These are phyloP conservation scores for Huntiella decipiens DNA, from an alignment of 2,329 filamentous ascomycete genomes.

Conservation along the genomic window DNA sequence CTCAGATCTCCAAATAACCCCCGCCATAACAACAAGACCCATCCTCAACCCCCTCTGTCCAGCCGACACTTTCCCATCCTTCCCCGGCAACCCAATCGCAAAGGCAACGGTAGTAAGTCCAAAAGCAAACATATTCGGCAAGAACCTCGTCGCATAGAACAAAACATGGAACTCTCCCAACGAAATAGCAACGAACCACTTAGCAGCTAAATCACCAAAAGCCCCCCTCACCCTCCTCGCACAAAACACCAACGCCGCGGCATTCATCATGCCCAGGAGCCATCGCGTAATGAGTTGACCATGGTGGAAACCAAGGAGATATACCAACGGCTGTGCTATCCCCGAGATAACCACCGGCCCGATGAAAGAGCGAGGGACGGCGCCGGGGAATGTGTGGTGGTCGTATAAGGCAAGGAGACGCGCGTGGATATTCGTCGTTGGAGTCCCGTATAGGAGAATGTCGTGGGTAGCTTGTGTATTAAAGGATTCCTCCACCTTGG, in stretches of 20 bases:
- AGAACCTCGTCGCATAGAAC: slow-evolving; percentile 77
- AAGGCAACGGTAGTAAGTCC: slow-evolving; percentile 52
- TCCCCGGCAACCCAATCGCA: slow-evolving; percentile 24
- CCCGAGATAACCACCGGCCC: slow-evolving; percentile 62
- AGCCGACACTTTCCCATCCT: slow-evolving; percentile 14
- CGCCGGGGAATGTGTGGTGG: slow-evolving; percentile 76
- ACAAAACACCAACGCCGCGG: slow-evolving; percentile 46
- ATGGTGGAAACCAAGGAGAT: slow-evolving; percentile 37
- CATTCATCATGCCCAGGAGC: slow-evolving; percentile 63
- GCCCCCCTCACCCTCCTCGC: slow-evolving; percentile 41
- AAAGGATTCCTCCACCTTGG: slow-evolving; percentile 97
- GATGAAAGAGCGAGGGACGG: slow-evolving; percentile 78
- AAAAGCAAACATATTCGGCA: slow-evolving; percentile 96
- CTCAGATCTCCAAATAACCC: slow-evolving; percentile 76
- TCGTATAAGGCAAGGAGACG: slow-evolving; percentile 51
- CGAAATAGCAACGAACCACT: slow-evolving; percentile 67
- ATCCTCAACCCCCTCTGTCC: slow-evolving; percentile 44
- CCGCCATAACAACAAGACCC: slow-evolving; percentile 58
- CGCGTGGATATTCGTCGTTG: slow-evolving; percentile 29
- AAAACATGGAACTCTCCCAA: slow-evolving; percentile 78
- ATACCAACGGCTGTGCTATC: slow-evolving; percentile 46
- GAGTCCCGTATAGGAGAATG: slow-evolving; percentile 63
- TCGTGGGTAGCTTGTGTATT: slow-evolving; percentile 91
- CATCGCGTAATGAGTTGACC: slow-evolving; percentile 49
- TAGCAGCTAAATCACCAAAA: slow-evolving; percentile 48